Evolutionary conservation across 306 rosid genomes (phyloP).

Genomic region (Vigna mungo): DNA sequence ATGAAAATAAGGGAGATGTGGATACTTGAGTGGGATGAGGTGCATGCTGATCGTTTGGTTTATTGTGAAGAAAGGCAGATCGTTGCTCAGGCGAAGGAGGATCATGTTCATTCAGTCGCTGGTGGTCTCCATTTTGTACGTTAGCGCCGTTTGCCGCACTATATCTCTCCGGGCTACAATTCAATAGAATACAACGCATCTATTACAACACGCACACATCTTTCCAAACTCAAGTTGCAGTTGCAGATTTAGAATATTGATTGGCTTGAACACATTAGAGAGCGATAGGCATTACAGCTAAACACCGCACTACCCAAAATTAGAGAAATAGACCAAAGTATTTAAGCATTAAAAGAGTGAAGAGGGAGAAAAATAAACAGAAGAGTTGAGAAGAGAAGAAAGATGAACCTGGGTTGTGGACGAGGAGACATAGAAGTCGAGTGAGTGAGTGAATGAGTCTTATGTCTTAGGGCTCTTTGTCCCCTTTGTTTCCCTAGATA

Average conservation of each 20-base stretch:
- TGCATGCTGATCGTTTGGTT: constrained; percentile 34
- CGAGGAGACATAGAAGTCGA: constrained; percentile 59
- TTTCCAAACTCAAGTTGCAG: background rate
- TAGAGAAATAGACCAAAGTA: background rate
- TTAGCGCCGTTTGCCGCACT: constrained; percentile 42
- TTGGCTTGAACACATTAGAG: background rate
- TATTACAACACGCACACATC: background rate
- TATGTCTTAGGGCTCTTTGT: background rate
- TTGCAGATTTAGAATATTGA: background rate
- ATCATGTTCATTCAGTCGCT: constrained; percentile 26
- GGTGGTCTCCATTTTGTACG: background rate
- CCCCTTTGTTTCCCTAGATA: background rate
- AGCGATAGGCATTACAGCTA: no score
- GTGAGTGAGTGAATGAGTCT: no score
- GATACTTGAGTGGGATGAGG: constrained; percentile 44
- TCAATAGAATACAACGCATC: no score
- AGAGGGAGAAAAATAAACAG: no score
- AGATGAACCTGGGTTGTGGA: constrained; percentile 54
- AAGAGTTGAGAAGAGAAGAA: background rate
- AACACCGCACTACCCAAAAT: background rate
- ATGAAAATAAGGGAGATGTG: constrained; percentile 48
- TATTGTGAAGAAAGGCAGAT: constrained; percentile 44
- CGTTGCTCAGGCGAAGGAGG: constrained; percentile 47
- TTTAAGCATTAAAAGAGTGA: no score
- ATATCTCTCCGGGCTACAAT: constrained; percentile 65